These are phyloP conservation scores for Aspergillus pseudoviridinutans DNA, from an alignment of 2,329 filamentous ascomycete genomes.

Conservation along the genomic window DNA sequence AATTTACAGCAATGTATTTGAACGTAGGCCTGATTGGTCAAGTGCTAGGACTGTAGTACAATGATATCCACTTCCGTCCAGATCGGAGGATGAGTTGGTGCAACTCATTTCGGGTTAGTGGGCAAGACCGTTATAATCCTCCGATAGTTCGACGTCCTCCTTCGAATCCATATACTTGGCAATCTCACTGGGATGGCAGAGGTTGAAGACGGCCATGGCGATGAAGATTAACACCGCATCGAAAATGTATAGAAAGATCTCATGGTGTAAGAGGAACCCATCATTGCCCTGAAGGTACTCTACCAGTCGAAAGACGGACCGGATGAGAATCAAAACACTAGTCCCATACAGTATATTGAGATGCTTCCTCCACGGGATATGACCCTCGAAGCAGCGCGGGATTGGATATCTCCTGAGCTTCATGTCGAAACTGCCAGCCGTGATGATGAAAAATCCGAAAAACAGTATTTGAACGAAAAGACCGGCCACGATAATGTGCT, in stretches of 20 bases:
- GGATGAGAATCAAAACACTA: slow-evolving; percentile 16
- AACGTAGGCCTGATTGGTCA: no score
- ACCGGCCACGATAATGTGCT: slow-evolving; percentile 50
- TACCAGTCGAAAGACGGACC: slow-evolving; percentile 16
- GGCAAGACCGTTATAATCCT: no score
- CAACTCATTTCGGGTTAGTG: no score
- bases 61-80: no score
- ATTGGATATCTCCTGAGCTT: slow-evolving; percentile 6
- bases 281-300: slow-evolving; percentile 18
- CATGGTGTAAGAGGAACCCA: slow-evolving; percentile 15
- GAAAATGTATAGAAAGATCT: slow-evolving; percentile 16
- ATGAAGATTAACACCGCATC: slow-evolving; percentile 6
- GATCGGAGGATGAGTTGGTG: no score
- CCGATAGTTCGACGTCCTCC: no score
- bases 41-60: no score
- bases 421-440: slow-evolving; percentile 5
- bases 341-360: slow-evolving; percentile 11
- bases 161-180: not conserved
- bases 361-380: slow-evolving; percentile 7
- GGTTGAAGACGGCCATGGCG: not conserved
- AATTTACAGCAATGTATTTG: no score
- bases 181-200: slow-evolving; percentile 1
- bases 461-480: slow-evolving; percentile 57
- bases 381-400: not conserved
- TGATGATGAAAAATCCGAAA: slow-evolving; percentile 54